Evolutionary conservation across 352 stramenopile species (phyloP).

Genomic region (Globisporangium solare): DNA sequence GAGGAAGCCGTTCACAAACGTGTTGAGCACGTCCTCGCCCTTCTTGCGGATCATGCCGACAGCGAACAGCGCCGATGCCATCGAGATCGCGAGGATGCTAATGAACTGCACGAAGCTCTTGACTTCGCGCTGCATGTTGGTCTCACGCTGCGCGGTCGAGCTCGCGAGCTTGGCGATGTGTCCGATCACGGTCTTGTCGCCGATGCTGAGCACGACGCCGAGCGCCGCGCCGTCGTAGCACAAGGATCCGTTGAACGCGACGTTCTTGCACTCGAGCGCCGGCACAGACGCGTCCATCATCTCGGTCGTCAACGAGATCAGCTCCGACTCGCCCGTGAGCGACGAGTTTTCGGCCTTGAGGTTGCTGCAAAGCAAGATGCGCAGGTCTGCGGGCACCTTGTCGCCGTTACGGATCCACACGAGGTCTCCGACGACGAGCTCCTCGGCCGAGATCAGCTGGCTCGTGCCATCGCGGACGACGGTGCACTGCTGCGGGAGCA

Average conservation of each 20-base stretch:
- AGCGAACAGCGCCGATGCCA: conserved; percentile 26
- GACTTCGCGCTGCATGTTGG: conserved; percentile 42
- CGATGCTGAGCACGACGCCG: conserved; percentile 37
- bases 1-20: conserved; percentile 44
- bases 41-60: conserved; percentile 31
- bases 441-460: conserved; percentile 34
- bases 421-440: conserved; percentile 46
- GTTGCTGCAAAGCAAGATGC: conserved; percentile 38
- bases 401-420: conserved; percentile 51
- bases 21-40: conserved; percentile 29
- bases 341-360: conserved; percentile 66
- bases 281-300: conserved; percentile 18
- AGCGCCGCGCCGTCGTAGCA: conserved; percentile 40
- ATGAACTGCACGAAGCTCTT: conserved; percentile 46
- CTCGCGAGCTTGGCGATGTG: conserved; percentile 38
- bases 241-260: conserved; percentile 43
- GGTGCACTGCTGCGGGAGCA: conserved; percentile 34
- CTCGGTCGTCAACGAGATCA: conserved; percentile 27
- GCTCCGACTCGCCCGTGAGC: conserved; percentile 54
- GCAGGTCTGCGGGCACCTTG: conserved; percentile 46
- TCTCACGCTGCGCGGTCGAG: conserved; percentile 24
- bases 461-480: conserved; percentile 39
- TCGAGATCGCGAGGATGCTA: conserved; percentile 25
- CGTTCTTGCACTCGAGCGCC: conserved; percentile 41
- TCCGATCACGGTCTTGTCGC: conserved; percentile 49